Evolutionary conservation across 768 basidiomycete species (phyloP).

Genomic region (Termitomyces sp.): DNA sequence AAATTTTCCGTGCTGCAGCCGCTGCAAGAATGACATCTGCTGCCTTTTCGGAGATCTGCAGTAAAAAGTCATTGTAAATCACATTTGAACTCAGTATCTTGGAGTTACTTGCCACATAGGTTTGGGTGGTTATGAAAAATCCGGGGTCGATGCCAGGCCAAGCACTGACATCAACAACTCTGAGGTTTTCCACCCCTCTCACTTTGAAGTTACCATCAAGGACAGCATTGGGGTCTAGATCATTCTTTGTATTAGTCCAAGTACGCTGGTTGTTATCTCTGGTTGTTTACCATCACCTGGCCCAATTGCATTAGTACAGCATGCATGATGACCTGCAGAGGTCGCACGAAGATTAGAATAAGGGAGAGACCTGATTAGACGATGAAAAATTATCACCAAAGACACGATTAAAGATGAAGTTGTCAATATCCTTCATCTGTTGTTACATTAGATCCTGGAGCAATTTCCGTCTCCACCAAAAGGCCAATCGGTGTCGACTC

Average conservation of each 20-base stretch:
- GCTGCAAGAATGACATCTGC: slow-evolving; percentile 21
- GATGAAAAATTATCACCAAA: slow-evolving; percentile 16
- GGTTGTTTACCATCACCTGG: slow-evolving; percentile 18
- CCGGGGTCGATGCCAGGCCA: slow-evolving; percentile 30
- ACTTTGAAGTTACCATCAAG: background rate
- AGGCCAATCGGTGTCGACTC: slow-evolving; percentile 13
- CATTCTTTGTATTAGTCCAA: background rate
- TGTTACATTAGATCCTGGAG: slow-evolving; percentile 17
- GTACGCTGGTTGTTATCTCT: too few species aligned
- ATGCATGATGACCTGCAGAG: slow-evolving; percentile 29
- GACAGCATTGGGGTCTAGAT: background rate
- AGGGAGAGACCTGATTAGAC: background rate
- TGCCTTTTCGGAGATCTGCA: slow-evolving; percentile 29
- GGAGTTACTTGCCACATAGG: slow-evolving; percentile 23
- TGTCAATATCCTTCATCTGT: slow-evolving; percentile 21
- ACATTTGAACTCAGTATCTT: background rate
- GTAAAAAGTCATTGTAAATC: background rate
- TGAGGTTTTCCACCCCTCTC: background rate
- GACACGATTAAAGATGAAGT: slow-evolving; percentile 19
- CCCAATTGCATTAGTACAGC: slow-evolving; percentile 29
- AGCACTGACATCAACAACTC: slow-evolving; percentile 21
- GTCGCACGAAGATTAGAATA: background rate
- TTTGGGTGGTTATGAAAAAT: slow-evolving; percentile 27
- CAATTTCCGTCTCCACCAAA: slow-evolving; percentile 19
- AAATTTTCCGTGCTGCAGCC: background rate